These are phyloP conservation scores for Epichloe elymi DNA, from an alignment of 2,329 filamentous ascomycete genomes.

Conservation along the genomic window DNA sequence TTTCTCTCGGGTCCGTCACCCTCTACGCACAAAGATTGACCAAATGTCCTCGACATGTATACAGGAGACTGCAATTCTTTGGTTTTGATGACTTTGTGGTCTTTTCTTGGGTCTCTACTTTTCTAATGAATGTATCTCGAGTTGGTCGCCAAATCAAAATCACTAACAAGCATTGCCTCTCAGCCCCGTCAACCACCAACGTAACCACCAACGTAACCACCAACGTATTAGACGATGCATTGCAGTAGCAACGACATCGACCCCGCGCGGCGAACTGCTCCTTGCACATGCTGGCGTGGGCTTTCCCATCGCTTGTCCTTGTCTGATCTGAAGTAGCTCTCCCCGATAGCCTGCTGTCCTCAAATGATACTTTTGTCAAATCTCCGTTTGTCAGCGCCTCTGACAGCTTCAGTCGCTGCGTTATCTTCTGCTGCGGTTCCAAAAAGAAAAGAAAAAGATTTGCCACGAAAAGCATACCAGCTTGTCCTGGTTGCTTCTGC, in stretches of 20 bases:
- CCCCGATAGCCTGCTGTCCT: background rate
- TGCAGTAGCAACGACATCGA: background rate
- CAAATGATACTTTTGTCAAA: background rate
- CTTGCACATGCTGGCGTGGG: background rate
- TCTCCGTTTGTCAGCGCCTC: background rate
- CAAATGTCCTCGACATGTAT: too few relatives aligned
- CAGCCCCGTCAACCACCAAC: background rate
- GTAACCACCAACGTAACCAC: too few relatives aligned
- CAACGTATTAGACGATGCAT: background rate
- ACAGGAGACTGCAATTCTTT: background rate
- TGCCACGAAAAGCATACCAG: background rate
- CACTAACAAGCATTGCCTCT: background rate
- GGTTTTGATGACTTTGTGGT: background rate
- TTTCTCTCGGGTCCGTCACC: too few relatives aligned
- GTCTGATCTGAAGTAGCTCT: background rate
- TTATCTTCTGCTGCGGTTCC: background rate
- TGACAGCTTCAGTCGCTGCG: background rate
- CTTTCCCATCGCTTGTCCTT: background rate
- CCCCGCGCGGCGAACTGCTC: background rate
- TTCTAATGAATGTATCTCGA: constrained; percentile 2
- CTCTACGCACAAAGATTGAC: too few relatives aligned
- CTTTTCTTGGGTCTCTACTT: background rate
- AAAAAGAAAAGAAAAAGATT: constrained; percentile 1
- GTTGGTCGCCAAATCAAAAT: background rate
- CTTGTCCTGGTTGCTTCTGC: background rate